phyloP scores from a whole-genome alignment of 805 yeast species.

The Saturnispora quitensis region DNA sequence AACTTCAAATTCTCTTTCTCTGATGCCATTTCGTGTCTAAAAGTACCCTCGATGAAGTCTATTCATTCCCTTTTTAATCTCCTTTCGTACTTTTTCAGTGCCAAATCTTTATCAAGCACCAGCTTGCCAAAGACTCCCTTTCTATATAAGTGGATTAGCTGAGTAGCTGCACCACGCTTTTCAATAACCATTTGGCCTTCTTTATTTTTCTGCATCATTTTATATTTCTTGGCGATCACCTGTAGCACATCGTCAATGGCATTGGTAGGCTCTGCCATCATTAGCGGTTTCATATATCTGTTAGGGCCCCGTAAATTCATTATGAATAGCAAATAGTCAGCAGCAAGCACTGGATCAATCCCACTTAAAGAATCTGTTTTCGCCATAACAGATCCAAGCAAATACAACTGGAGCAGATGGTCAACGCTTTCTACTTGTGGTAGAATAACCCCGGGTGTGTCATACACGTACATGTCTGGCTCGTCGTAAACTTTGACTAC shows the following conservation, averaged over 20 bases:
- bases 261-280: conserved; percentile 58
- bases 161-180: conserved; percentile 52
- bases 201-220: conserved; percentile 8
- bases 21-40: too few species aligned
- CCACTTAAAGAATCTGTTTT: conserved; percentile 26
- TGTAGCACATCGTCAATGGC: conserved; percentile 48
- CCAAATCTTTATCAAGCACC: conserved; percentile 22
- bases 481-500: conserved; percentile 51
- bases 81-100: conserved; percentile 5
- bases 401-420: conserved; percentile 64
- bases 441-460: conserved; percentile 87
- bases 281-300: conserved; percentile 2
- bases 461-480: conserved; percentile 66
- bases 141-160: conserved; percentile 54
- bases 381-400: conserved; percentile 67
- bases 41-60: too few species aligned
- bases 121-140: conserved; percentile 39
- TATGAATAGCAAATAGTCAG: conserved; percentile 72
- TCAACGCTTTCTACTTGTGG: conserved; percentile 60
- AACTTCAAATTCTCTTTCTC: too few species aligned
- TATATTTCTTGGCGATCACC: conserved; percentile 36
- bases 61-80: conserved; percentile 6
- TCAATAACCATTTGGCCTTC: conserved; percentile 32
- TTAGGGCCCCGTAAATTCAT: conserved; percentile 50
- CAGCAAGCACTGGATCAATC: conserved; percentile 76